A percentile compares a stretch with the other conserved stretches of the same genome.
These are phyloP conservation scores for Crithidia sp. DNA, from an alignment of 208 protist genomes.

Conservation along the genomic window DNA sequence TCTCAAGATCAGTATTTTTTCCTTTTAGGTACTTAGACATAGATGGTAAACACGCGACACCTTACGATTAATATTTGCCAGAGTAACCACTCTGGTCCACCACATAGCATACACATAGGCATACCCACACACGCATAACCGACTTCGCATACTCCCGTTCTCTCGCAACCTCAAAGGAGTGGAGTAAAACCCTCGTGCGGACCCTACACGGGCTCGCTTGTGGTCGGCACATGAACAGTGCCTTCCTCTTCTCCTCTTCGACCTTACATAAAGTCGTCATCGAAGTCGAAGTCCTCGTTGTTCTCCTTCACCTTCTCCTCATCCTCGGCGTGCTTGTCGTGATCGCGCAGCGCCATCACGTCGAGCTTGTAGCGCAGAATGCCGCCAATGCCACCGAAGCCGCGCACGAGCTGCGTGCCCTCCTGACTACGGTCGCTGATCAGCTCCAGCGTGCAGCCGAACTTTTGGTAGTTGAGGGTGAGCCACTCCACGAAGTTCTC, in stretches of 20 bases:
- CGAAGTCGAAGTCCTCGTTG: conserved; percentile 90
- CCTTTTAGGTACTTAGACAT: too few relatives aligned
- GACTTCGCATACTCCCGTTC: too few relatives aligned
- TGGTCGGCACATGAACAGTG: not conserved
- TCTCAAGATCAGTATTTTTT: too few relatives aligned
- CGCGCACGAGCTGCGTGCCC: conserved; percentile 97
- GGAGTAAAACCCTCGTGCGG: not conserved
- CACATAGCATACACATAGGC: too few relatives aligned
- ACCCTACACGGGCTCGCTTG: too few relatives aligned
- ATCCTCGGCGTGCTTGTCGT: conserved; percentile 82
- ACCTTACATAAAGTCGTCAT: conserved; percentile 91
- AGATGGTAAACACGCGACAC: too few relatives aligned
- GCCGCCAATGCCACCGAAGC: conserved; percentile 98
- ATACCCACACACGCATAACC: too few relatives aligned
- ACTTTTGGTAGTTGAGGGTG: conserved; percentile 98
- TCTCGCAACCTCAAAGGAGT: too few relatives aligned
- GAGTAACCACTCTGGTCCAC: too few relatives aligned
- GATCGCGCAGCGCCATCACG: conserved; percentile 86
- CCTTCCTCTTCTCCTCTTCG: too few relatives aligned
- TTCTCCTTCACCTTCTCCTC: conserved; percentile 61
- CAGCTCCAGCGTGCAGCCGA: conserved; percentile 96
- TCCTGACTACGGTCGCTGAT: conserved; percentile 96
- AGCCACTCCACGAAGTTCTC: conserved; percentile 98
- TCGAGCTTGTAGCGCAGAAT: conserved; percentile 93
- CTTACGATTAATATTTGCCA: too few relatives aligned